These are phyloP conservation scores for Kwoniella dejecticola DNA, from an alignment of 768 basidiomycete species.

Conservation along the genomic window DNA sequence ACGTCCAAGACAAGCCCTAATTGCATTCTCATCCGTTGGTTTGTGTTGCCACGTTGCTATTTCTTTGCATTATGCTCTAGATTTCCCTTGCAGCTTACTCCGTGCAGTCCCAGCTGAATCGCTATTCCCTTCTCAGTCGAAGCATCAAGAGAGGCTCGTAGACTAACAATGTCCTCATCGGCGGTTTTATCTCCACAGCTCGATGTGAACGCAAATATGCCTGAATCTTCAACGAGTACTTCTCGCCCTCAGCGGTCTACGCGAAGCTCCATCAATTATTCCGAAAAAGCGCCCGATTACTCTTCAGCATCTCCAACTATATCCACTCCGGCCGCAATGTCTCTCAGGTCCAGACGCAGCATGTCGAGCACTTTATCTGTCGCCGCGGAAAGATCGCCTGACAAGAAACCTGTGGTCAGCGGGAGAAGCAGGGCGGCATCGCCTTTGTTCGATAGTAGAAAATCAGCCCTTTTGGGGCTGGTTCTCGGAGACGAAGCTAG, in stretches of 20 bases:
- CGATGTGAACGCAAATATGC: background rate
- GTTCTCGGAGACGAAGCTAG: constrained; percentile 8
- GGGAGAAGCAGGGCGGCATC: constrained; percentile 1
- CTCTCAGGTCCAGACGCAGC: constrained; percentile 16
- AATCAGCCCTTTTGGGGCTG: constrained; percentile 13
- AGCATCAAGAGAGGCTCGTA: too few species aligned
- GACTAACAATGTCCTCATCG: constrained; percentile 8
- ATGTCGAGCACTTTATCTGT: constrained; percentile 8
- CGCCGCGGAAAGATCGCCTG: constrained; percentile 10
- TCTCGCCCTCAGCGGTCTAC: constrained; percentile 13
- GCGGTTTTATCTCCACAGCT: constrained; percentile 1
- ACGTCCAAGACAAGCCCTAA: too few species aligned
- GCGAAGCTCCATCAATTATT: constrained; percentile 5
- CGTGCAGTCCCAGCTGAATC: too few species aligned
- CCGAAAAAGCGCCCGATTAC: constrained; percentile 2
- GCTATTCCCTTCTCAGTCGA: too few species aligned
- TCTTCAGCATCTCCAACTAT: constrained; percentile 1
- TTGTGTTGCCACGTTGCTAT: too few species aligned
- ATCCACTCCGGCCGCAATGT: constrained; percentile 9
- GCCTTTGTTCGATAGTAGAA: background rate
- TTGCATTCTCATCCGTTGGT: too few species aligned
- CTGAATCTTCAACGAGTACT: constrained; percentile 1
- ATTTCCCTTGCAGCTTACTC: too few species aligned
- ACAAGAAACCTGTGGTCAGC: constrained; percentile 4
- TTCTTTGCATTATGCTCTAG: too few species aligned